These are phyloP conservation scores for Talaromyces adpressus DNA, from an alignment of 495 filamentous ascomycete genomes.

Conservation along the genomic window DNA sequence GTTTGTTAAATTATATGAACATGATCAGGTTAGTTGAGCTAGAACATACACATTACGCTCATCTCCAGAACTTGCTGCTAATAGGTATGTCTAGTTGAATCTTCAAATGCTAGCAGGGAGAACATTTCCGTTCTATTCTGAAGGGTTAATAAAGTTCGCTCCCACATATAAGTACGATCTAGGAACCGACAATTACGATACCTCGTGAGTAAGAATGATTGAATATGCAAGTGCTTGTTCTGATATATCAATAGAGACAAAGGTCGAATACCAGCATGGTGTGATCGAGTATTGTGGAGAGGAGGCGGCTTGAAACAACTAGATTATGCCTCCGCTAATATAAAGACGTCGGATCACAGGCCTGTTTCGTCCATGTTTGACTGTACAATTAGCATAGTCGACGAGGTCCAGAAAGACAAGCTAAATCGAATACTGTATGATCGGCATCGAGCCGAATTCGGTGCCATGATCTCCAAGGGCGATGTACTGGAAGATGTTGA, in stretches of 20 bases:
- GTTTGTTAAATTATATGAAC: conserved; percentile 74
- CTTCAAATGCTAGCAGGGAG: conserved; percentile 91
- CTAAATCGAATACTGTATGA: conserved; percentile 68
- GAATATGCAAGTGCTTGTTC: not conserved
- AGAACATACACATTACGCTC: conserved; percentile 12
- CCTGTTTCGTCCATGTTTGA: conserved; percentile 87
- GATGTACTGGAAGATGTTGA: conserved; percentile 62
- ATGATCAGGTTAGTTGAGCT: conserved; percentile 64
- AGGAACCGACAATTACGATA: conserved; percentile 82
- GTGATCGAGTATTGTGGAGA: conserved; percentile 84
- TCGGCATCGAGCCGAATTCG: conserved; percentile 54
- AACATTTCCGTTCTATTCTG: conserved; percentile 85
- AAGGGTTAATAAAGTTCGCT: conserved; percentile 73
- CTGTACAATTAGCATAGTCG: conserved; percentile 69
- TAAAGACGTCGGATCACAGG: conserved; percentile 88
- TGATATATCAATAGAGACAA: conserved; percentile 59
- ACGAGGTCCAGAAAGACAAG: conserved; percentile 62
- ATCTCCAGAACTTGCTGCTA: conserved; percentile 6
- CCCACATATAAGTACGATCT: conserved; percentile 96
- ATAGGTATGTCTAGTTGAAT: conserved; percentile 57
- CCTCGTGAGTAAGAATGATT: conserved; percentile 57
- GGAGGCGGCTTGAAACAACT: conserved; percentile 76
- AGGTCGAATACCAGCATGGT: conserved; percentile 92
- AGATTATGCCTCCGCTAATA: conserved; percentile 67
- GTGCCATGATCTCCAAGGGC: conserved; percentile 25